Evolutionary conservation across 192 early-diverging fungal genomes (phyloP).

Genomic region (Entomortierella beljakovae): DNA sequence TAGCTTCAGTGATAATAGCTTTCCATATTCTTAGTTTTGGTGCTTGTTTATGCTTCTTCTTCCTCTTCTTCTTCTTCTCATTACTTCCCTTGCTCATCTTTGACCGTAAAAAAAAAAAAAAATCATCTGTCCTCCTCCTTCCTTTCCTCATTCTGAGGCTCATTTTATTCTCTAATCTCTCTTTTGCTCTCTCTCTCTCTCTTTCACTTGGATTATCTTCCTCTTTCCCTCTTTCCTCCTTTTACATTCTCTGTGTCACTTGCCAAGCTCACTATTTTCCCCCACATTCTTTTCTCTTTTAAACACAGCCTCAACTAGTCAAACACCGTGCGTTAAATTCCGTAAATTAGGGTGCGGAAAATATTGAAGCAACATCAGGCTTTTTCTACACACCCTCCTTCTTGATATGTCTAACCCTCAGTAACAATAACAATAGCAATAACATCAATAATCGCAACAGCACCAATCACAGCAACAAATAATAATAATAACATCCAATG

Average conservation of each 20-base stretch:
- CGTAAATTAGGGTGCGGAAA: too few relatives aligned
- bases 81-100: not conserved
- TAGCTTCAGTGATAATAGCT: too few relatives aligned
- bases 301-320: not conserved
- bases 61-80: not conserved
- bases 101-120: too few relatives aligned
- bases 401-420: not conserved
- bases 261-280: not conserved
- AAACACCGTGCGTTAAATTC: not conserved
- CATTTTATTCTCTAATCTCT: not conserved
- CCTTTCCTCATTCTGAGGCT: not conserved
- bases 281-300: not conserved
- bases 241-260: not conserved
- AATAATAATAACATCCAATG: conserved; percentile 7
- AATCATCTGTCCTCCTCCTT: too few relatives aligned
- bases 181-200: conserved; percentile 3
- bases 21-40: too few relatives aligned
- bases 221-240: not conserved
- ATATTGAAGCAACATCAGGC: too few relatives aligned
- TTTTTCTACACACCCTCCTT: too few relatives aligned
- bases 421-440: too few relatives aligned
- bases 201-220: not conserved
- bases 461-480: too few relatives aligned
- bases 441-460: too few relatives aligned
- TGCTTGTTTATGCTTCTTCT: too few relatives aligned